These are phyloP conservation scores for Rhodotorula glutinis DNA, from an alignment of 1,284 basidiomycete species.

Conservation along the genomic window DNA sequence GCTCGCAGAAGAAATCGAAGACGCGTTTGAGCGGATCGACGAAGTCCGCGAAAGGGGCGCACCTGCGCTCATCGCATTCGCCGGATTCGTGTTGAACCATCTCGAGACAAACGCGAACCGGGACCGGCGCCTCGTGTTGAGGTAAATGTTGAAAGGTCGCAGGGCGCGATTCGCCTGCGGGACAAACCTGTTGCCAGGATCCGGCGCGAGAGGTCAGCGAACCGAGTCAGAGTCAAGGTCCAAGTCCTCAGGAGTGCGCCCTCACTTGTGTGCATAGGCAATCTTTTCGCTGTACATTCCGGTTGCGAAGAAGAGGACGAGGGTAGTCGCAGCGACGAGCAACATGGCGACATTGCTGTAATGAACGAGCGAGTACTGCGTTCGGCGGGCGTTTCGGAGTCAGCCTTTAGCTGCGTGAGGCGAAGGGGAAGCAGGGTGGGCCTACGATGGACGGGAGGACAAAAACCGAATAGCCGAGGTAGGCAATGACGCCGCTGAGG, in stretches of 20 bases:
- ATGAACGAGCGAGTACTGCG: conserved; percentile 52
- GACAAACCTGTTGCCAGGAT: conserved; percentile 68
- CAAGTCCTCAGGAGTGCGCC: too few relatives aligned
- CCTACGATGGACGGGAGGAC: conserved; percentile 60
- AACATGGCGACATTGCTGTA: conserved; percentile 72
- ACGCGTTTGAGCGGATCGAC: conserved; percentile 16
- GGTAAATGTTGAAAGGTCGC: conserved; percentile 90
- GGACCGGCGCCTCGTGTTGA: conserved; percentile 68
- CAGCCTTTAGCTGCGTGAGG: neutral
- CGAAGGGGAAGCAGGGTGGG: neutral
- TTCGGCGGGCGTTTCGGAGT: neutral
- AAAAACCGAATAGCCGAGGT: conserved; percentile 70
- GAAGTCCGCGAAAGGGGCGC: neutral
- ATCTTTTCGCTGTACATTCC: conserved; percentile 97
- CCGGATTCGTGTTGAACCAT: conserved; percentile 2
- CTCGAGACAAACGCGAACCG: conserved; percentile 49
- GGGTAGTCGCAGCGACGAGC: conserved; percentile 80
- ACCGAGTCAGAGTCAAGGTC: neutral
- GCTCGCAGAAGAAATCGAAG: neutral
- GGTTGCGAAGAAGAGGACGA: conserved; percentile 91
- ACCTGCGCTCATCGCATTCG: conserved; percentile 46
- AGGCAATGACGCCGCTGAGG: conserved; percentile 64
- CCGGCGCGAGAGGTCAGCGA: neutral
- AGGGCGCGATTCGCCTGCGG: conserved; percentile 91
- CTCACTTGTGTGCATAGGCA: conserved; percentile 88